Base-by-base conservation (phyloP, 495 filamentous ascomycete genomes). In the Oidiodendron maius region DNA sequence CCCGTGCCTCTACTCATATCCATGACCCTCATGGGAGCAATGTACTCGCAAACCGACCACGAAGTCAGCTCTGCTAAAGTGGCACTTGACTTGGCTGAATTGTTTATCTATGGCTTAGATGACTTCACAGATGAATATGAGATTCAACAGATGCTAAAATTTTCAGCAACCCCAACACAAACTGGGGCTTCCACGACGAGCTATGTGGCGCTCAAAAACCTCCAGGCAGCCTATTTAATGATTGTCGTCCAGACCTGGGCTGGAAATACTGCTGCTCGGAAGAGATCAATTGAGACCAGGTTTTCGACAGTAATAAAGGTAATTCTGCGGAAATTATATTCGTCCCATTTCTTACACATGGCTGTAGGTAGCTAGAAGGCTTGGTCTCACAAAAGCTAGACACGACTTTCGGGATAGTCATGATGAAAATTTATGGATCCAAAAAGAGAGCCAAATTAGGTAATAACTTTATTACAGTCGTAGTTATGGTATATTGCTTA, bases 221-320 rank as follows among this genome's bases (percentile, higher is more conserved):
- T 74, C 24, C 70, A 70, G 36, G 72, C 69, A 1, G 71, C 67
- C 0, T 66, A 71, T 35, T 45, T 76, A 18, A 68, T 72, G 41
- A 49, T 64, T 0, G 48, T 69, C 8, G 59, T 60, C 12, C 72
- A 76, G 44, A 74, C 72, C 44, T 76, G 71, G 71, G 62, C 71
- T 9, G 72, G 72, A 10, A 64, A 58, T 43, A 64, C 53, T 1
- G 48, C 57, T 0, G 64, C 69, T 16, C 63, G 64, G 28, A 69
- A 67, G 42, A 65, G 72, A 2, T 68, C 64, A 0, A 69, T 71
- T 65, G 71, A 74, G 39, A 66, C 56, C 20, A 63, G 69, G 2
- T 76, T 74, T 34, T 63, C 62, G 44, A 64, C 70, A 50, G 52
- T 74, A 5, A 53, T 74, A 36, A 67, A 54, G 28, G 50, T 53